These are phyloP conservation scores for Aristolochia contorta DNA, from an alignment of 164 flowering plant genomes.

Conservation along the genomic window DNA sequence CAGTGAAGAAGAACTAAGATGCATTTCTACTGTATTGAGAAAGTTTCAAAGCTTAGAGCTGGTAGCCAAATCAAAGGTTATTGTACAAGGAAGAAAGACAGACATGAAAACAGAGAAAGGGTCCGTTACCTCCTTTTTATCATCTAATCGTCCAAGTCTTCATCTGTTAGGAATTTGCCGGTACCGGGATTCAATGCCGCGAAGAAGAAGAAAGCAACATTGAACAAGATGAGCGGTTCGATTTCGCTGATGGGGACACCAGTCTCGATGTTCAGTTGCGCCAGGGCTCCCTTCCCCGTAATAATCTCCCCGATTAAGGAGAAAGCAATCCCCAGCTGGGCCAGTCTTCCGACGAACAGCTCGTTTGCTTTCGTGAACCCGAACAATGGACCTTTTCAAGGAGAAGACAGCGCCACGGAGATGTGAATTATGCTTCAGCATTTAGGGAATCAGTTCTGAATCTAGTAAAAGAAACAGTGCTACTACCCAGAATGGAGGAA, in stretches of 20 bases:
- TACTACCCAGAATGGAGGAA: not conserved
- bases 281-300: conserved; percentile 92
- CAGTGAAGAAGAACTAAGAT: too few relatives aligned
- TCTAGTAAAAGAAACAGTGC: not conserved
- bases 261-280: conserved; percentile 88
- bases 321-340: conserved; percentile 95
- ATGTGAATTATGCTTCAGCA: too few relatives aligned
- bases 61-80: not conserved
- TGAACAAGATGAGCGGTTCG: conserved; percentile 85
- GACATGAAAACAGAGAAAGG: not conserved
- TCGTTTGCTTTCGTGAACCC: conserved; percentile 97
- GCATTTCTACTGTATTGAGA: too few relatives aligned
- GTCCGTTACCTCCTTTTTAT: not conserved
- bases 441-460: too few relatives aligned
- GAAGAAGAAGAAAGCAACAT: conserved; percentile 78
- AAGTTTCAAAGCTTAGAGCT: not conserved
- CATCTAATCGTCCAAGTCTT: conserved; percentile 33
- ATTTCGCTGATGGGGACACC: conserved; percentile 88
- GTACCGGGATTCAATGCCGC: conserved; percentile 93
- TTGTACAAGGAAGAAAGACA: not conserved
- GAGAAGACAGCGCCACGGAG: too few relatives aligned
- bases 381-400: conserved; percentile 66
- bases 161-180: conserved; percentile 92
- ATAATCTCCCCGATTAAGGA: conserved; percentile 90
- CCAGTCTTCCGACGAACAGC: conserved; percentile 95